Conservation (phyloP, 2,329 filamentous ascomycete genomes). For the Trichophyton mentagrophytes region DNA sequence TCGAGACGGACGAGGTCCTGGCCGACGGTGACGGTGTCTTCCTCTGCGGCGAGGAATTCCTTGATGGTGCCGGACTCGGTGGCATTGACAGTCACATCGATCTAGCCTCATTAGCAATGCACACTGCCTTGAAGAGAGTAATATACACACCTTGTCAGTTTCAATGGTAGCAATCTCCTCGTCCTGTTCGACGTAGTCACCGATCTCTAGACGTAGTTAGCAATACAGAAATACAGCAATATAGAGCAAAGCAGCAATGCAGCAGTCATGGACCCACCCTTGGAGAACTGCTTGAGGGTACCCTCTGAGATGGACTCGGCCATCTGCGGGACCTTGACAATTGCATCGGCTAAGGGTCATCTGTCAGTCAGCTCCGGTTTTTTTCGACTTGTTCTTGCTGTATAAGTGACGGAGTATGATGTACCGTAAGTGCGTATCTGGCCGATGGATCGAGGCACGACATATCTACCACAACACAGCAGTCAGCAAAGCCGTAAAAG, state of each 20-base stretch:
- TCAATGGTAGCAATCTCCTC: slow-evolving; percentile 98
- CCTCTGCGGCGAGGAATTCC: slow-evolving; percentile 80
- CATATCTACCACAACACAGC: neutral
- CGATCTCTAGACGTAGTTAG: slow-evolving; percentile 46
- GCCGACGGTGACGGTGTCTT: slow-evolving; percentile 88
- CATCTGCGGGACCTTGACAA: slow-evolving; percentile 95
- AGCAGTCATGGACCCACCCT: slow-evolving; percentile 39
- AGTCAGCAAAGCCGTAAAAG: neutral
- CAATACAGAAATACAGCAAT: neutral
- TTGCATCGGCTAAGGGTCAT: slow-evolving; percentile 50
- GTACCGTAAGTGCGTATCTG: slow-evolving; percentile 11
- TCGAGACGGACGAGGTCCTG: slow-evolving; percentile 84
- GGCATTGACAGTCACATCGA: slow-evolving; percentile 92
- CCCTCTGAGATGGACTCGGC: slow-evolving; percentile 97
- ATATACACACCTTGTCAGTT: slow-evolving; percentile 70
- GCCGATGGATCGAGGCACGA: neutral
- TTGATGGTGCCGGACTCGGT: slow-evolving; percentile 82
- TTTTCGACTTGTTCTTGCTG: too few species aligned
- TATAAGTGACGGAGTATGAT: neutral
- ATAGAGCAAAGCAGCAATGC: neutral
- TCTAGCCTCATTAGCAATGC: slow-evolving; percentile 40
- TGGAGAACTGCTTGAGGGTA: slow-evolving; percentile 89
- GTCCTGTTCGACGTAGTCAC: slow-evolving; percentile 87
- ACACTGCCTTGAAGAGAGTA: neutral
- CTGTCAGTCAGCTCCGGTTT: neutral